Evolutionary conservation across 441 rosid genomes (phyloP).

Genomic region (Flueggea neowawraea): DNA sequence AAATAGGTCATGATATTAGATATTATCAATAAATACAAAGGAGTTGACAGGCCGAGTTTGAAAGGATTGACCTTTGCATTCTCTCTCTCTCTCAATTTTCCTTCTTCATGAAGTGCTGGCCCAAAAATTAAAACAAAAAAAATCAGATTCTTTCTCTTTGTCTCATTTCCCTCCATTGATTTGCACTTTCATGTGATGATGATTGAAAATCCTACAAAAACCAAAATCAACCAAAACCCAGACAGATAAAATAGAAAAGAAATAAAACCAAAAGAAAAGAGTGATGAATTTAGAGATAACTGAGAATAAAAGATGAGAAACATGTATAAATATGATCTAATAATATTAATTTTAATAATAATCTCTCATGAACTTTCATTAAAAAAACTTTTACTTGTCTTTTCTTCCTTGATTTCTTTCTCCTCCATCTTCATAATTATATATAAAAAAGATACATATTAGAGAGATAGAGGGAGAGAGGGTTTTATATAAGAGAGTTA

Average conservation of each 20-base stretch:
- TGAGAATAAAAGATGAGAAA: constrained; percentile 12
- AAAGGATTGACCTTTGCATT: constrained; percentile 47
- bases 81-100: constrained; percentile 6
- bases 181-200: constrained; percentile 30
- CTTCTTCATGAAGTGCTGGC: neutral
- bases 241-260: neutral
- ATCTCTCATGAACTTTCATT: too few species aligned
- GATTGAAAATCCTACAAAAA: constrained; percentile 40
- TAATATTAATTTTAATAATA: too few species aligned
- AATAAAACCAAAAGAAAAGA: neutral
- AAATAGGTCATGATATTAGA: constrained; percentile 37
- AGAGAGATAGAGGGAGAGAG: constrained; percentile 5
- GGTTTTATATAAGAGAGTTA: neutral
- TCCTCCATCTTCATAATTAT: neutral
- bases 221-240: constrained; percentile 1
- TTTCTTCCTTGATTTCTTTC: too few species aligned
- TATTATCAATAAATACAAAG: constrained; percentile 48
- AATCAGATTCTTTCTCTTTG: constrained; percentile 41
- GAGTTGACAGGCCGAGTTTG: constrained; percentile 57
- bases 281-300: neutral
- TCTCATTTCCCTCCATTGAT: constrained; percentile 37
- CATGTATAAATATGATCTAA: neutral
- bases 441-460: constrained; percentile 7
- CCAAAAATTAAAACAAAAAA: constrained; percentile 17
- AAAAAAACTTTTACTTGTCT: too few species aligned